A percentile compares a stretch with the other conserved stretches of the same genome.
Evolutionary conservation across 2,329 filamentous ascomycete species (phyloP).

Genomic region (Cladosporium halotolerans): DNA sequence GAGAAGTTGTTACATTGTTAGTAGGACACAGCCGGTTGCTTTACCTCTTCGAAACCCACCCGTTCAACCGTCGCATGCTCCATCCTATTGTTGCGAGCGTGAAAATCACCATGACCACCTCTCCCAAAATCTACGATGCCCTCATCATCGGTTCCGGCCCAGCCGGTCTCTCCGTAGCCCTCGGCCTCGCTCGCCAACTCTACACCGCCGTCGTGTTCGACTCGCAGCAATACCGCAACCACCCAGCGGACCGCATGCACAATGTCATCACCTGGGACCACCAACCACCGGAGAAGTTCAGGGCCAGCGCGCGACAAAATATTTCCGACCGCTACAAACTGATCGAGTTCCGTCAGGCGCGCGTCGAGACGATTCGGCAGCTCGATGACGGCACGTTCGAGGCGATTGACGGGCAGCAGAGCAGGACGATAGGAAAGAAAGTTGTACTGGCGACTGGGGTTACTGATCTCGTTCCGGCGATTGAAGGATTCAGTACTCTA

Average conservation of each 20-base stretch:
- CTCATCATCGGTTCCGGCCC: neutral
- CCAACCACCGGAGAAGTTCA: constrained; percentile 28
- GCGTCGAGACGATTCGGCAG: neutral
- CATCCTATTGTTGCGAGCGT: too few species aligned
- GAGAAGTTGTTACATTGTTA: too few species aligned
- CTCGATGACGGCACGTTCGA: constrained; percentile 27
- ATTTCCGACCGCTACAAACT: neutral
- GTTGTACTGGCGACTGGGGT: constrained; percentile 52
- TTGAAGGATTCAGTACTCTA: constrained; percentile 23
- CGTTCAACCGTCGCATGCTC: too few species aligned
- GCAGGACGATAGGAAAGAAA: constrained; percentile 45
- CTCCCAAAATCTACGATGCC: neutral
- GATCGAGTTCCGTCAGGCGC: neutral
- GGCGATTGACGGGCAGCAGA: constrained; percentile 37
- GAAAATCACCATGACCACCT: neutral
- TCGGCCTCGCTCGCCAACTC: constrained; percentile 31
- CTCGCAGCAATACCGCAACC: constrained; percentile 39
- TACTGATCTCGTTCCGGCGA: constrained; percentile 45
- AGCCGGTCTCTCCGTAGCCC: constrained; percentile 1
- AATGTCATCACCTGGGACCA: constrained; percentile 36
- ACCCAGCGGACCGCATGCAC: constrained; percentile 40
- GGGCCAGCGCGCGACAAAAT: constrained; percentile 25
- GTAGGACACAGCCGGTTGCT: too few species aligned
- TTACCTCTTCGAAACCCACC: too few species aligned
- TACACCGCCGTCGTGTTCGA: constrained; percentile 35